Base-by-base conservation (phyloP, 805 yeast species). In the Middelhovenomyces tepae region DNA sequence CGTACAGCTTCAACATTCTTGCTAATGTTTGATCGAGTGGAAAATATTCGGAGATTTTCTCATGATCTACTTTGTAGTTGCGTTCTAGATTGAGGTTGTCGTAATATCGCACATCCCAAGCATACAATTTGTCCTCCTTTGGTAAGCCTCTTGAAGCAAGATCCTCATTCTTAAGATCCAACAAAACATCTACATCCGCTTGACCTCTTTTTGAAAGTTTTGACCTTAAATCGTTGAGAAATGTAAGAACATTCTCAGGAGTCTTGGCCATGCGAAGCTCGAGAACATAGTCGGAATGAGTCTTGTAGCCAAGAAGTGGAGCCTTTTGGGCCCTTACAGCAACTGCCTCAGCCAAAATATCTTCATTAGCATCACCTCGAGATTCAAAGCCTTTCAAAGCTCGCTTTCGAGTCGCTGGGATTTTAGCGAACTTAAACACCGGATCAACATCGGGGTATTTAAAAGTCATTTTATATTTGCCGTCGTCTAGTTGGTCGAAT, bases 221-320 rank as follows among this genome's bases (percentile, higher is more conserved):
- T 3, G 47, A 45, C 42, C 65, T 68, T 48, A 84, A 65, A 50
- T 81, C 87, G 16, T 62, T 50, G 44, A 84, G 65, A 48, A 84
- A 84, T 22, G 56, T 50, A 45, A 69, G 50, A 14, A 82, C 94
- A 16, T 60, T 70, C 28, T 65, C 62, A 26, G 78, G 72, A 17
- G 62, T 65, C 49, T 83, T 79, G 26, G 94, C 94, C 87, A 84
- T 78, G 53, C 85, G 70, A 34, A 75, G 78, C 42, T 83, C 89
- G 43, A 84, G 64, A 21, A 75, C 70, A 50, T 69, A 82, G 34
- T 76, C 79, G 1, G 91, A 75, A 54, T 70, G 84, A 36, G 71
- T 72, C 6, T 67, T 55, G 56, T 78, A 84, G 14, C 86, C 91
- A 47, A 83, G 61, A 5, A 70, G 38, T 27, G 67, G 50, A 2